Percentiles rank a stretch among this genome's conserved stretches.
These are phyloP conservation scores for Paspalum vaginatum DNA, from an alignment of 176 grass and related monocot genomes.

Conservation along the genomic window DNA sequence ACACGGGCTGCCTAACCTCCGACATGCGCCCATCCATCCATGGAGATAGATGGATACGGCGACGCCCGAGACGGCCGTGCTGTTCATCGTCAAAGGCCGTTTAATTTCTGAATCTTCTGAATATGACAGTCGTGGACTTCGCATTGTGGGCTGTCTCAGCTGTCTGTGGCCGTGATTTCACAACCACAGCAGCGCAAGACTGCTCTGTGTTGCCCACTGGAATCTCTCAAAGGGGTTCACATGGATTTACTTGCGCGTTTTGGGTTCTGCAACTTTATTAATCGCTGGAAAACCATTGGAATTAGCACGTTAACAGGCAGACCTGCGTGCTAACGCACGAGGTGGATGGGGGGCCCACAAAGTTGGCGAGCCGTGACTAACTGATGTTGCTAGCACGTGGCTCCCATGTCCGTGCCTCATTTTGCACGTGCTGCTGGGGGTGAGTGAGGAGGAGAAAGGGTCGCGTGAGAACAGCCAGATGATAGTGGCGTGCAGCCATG, in stretches of 20 bases:
- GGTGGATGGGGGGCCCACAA: neutral
- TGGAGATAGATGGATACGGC: neutral
- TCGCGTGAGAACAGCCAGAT: neutral
- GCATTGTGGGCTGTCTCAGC: neutral
- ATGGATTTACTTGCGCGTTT: neutral
- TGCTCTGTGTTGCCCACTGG: neutral
- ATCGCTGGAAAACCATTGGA: neutral
- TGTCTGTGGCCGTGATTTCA: neutral
- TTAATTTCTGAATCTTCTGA: slow-evolving; percentile 17
- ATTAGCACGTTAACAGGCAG: neutral
- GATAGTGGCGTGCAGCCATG: neutral
- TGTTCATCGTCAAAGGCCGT: neutral
- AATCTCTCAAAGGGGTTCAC: neutral
- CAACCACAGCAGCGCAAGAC: neutral
- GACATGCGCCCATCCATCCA: slow-evolving; percentile 3
- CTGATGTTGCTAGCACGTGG: slow-evolving; percentile 13
- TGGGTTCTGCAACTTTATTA: neutral
- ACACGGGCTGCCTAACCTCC: slow-evolving; percentile 10
- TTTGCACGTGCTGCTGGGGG: slow-evolving; percentile 22
- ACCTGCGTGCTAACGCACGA: neutral
- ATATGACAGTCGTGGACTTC: neutral
- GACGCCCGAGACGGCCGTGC: neutral
- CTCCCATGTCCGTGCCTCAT: neutral
- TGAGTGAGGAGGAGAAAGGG: too few relatives aligned
- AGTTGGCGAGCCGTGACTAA: neutral